These are phyloP conservation scores for Xylariaceae sp. DNA, from an alignment of 2,329 filamentous ascomycete species.

Conservation along the genomic window DNA sequence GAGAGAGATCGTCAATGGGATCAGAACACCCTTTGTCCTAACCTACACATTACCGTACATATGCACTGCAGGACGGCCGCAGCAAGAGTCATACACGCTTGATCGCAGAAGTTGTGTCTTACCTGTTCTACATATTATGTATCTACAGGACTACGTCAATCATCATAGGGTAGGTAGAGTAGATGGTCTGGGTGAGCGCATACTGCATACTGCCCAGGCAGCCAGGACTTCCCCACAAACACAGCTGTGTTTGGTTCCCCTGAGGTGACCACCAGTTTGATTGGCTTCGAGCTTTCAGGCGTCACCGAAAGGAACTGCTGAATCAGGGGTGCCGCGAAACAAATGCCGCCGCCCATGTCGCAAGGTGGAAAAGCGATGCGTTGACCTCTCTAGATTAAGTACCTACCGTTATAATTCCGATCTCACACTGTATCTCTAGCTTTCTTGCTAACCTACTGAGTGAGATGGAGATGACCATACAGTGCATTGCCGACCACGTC, in stretches of 20 bases:
- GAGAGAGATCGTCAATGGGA: too few relatives aligned
- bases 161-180: too few relatives aligned
- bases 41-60: neutral
- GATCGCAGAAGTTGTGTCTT: too few relatives aligned
- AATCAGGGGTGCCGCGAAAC: neutral
- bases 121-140: too few relatives aligned
- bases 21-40: too few relatives aligned
- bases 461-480: neutral
- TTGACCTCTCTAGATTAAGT: too few relatives aligned
- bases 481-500: constrained; percentile 10
- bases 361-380: neutral
- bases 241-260: constrained; percentile 14
- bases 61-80: neutral
- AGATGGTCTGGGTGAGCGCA: too few relatives aligned
- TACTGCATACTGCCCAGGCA: too few relatives aligned
- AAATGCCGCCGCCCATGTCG: neutral
- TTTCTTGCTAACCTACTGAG: neutral
- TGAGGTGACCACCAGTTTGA: constrained; percentile 14
- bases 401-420: constrained; percentile 5
- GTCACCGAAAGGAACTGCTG: too few relatives aligned
- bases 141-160: too few relatives aligned
- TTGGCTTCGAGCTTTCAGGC: constrained; percentile 17
- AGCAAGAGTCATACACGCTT: too few relatives aligned
- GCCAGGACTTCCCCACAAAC: constrained; percentile 26
- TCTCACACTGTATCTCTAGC: neutral